These are phyloP conservation scores for Iris pallida DNA, from an alignment of 116 monocot species.

Conservation along the genomic window DNA sequence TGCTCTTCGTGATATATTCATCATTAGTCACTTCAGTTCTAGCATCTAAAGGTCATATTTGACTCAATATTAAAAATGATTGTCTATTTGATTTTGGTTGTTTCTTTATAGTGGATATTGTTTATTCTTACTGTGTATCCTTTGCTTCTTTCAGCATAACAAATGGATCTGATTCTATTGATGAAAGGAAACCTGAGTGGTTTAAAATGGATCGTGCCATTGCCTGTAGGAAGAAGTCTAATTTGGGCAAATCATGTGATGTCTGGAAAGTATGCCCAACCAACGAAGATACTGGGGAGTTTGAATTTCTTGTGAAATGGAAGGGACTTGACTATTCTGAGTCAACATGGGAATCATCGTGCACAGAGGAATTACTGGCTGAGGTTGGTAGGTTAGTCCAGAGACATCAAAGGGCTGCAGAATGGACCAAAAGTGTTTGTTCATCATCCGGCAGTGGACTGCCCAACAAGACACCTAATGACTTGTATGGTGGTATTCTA, in stretches of 20 bases:
- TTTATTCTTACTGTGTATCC: neutral
- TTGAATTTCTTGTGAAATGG: constrained; percentile 39
- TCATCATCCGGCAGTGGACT: neutral
- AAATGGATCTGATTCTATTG: constrained; percentile 10
- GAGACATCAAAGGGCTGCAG: constrained; percentile 22
- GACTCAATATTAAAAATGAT: too few species aligned
- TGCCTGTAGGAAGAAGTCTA: constrained; percentile 24
- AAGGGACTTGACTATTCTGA: constrained; percentile 32
- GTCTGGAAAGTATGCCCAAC: constrained; percentile 4
- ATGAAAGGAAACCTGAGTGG: constrained; percentile 36
- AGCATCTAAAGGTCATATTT: too few species aligned
- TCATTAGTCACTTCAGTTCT: too few species aligned
- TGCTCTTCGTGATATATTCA: too few species aligned
- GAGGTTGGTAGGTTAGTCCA: constrained; percentile 16
- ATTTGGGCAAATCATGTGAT: constrained; percentile 12
- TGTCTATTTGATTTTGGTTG: too few species aligned
- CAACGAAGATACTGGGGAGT: constrained; percentile 10
- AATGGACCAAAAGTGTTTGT: constrained; percentile 3
- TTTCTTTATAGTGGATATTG: neutral
- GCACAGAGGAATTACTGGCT: constrained; percentile 17
- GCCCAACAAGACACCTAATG: neutral
- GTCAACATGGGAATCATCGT: constrained; percentile 30
- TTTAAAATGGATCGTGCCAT: constrained; percentile 30
- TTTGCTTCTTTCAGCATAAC: constrained; percentile 8
- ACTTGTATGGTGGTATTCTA: constrained; percentile 22